phyloP scores from a whole-genome alignment of 192 early-diverging fungal genomes.

The Backusella circina region DNA sequence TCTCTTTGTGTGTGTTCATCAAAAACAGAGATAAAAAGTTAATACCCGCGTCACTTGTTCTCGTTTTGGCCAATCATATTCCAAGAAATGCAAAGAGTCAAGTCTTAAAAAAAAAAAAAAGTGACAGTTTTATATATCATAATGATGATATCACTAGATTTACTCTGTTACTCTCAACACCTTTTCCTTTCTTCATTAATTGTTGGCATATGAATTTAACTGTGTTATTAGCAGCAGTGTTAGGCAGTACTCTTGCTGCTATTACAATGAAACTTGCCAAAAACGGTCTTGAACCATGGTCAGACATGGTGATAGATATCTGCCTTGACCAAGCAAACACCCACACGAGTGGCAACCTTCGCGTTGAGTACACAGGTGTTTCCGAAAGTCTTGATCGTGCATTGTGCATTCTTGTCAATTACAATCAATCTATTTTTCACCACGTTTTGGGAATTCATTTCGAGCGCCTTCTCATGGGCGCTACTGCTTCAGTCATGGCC shows the following conservation, averaged over 20 bases:
- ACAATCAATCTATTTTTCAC: not conserved
- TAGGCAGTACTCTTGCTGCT: not conserved
- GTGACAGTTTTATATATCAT: not conserved
- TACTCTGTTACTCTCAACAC: too few species aligned
- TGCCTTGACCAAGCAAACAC: not conserved
- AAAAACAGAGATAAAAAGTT: not conserved
- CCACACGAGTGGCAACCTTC: not conserved
- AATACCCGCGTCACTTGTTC: not conserved
- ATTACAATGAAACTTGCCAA: not conserved
- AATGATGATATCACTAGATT: not conserved
- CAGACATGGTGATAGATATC: not conserved
- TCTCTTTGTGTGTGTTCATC: not conserved
- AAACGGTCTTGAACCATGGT: not conserved
- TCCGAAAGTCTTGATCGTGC: not conserved
- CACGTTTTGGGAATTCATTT: slow-evolving; percentile 10
- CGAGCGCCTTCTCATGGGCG: not conserved
- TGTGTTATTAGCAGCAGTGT: not conserved
- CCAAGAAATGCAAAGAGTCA: not conserved
- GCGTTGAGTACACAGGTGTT: not conserved
- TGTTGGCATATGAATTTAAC: not conserved
- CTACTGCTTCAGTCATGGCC: not conserved
- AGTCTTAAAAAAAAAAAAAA: not conserved
- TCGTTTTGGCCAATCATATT: not conserved
- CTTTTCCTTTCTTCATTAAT: not conserved
- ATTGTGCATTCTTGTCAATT: slow-evolving; percentile 3